A percentile compares a stretch with the other conserved stretches of the same genome.
Conservation (phyloP, 2,329 filamentous ascomycete species). For the Cladosporium phlei region DNA sequence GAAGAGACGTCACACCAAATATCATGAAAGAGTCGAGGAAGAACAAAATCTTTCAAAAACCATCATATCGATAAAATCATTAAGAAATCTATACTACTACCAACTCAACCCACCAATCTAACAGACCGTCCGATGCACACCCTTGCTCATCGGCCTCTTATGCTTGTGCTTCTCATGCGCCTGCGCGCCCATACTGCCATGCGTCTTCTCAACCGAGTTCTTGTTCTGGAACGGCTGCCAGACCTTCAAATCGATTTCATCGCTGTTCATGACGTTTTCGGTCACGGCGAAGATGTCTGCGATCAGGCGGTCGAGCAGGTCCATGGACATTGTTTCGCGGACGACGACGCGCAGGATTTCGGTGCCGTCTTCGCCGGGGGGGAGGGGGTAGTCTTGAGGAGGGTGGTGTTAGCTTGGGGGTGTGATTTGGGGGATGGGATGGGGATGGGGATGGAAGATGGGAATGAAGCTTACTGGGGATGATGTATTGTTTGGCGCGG, state of each 20-base stretch:
- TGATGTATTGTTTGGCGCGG: slow-evolving; percentile 64
- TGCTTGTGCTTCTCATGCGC: slow-evolving; percentile 42
- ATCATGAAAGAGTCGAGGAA: too few relatives aligned
- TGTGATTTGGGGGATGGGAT: not conserved
- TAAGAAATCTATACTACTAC: too few relatives aligned
- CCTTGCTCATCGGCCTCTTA: slow-evolving; percentile 42
- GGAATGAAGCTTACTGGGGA: slow-evolving; percentile 53
- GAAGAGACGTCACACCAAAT: too few relatives aligned
- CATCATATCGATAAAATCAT: not conserved
- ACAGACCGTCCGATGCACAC: slow-evolving; percentile 47
- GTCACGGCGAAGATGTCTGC: slow-evolving; percentile 58
- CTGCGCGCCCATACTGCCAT: slow-evolving; percentile 34
- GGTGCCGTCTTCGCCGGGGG: slow-evolving; percentile 55
- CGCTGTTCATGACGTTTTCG: slow-evolving; percentile 54
- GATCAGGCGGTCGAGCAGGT: slow-evolving; percentile 60
- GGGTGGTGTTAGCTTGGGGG: not conserved
- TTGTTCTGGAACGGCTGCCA: slow-evolving; percentile 39
- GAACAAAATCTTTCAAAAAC: not conserved
- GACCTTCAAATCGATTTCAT: slow-evolving; percentile 48
- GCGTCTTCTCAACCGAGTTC: slow-evolving; percentile 40
- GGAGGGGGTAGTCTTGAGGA: slow-evolving; percentile 56
- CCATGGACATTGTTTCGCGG: slow-evolving; percentile 63
- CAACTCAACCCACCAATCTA: slow-evolving; percentile 25
- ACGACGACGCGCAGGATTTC: slow-evolving; percentile 66
- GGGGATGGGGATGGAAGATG: too few relatives aligned